These are phyloP conservation scores for Cardamine resedifolia DNA, from an alignment of 345 rosid species.

Conservation along the genomic window DNA sequence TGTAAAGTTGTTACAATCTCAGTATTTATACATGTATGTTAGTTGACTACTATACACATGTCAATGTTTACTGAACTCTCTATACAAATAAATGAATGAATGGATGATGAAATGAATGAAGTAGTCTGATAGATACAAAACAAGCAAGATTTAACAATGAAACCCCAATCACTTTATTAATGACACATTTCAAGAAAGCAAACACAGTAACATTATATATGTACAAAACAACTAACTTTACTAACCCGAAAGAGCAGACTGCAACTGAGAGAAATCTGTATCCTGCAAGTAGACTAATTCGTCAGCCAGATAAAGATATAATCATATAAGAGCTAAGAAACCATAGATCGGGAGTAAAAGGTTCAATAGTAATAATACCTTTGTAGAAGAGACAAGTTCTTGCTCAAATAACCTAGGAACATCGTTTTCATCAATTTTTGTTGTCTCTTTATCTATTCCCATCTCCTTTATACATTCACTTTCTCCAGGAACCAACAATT, in stretches of 20 bases:
- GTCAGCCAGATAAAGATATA: neutral
- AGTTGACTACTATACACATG: too few relatives aligned
- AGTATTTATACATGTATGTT: too few relatives aligned
- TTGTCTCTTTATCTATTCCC: slow-evolving; percentile 8
- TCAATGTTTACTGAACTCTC: too few relatives aligned
- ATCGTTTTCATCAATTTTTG: neutral
- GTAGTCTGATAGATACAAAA: neutral
- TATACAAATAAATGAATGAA: too few relatives aligned
- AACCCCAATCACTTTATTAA: neutral
- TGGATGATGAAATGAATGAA: too few relatives aligned
- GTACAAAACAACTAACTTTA: slow-evolving; percentile 6
- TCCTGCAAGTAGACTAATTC: slow-evolving; percentile 37
- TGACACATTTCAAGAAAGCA: neutral
- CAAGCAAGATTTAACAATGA: slow-evolving; percentile 6
- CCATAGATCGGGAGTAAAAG: neutral
- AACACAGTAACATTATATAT: neutral
- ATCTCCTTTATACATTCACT: slow-evolving; percentile 34
- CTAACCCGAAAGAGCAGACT: slow-evolving; percentile 51
- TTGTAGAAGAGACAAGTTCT: slow-evolving; percentile 20
- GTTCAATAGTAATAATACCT: slow-evolving; percentile 9
- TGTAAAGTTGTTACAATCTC: too few relatives aligned
- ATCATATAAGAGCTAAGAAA: slow-evolving; percentile 1
- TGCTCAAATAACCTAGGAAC: slow-evolving; percentile 8
- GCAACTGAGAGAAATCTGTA: slow-evolving; percentile 31
- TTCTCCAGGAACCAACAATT: slow-evolving; percentile 29